These are phyloP conservation scores for Xylariales sp. DNA, from an alignment of 2,329 filamentous ascomycete species.

Conservation along the genomic window DNA sequence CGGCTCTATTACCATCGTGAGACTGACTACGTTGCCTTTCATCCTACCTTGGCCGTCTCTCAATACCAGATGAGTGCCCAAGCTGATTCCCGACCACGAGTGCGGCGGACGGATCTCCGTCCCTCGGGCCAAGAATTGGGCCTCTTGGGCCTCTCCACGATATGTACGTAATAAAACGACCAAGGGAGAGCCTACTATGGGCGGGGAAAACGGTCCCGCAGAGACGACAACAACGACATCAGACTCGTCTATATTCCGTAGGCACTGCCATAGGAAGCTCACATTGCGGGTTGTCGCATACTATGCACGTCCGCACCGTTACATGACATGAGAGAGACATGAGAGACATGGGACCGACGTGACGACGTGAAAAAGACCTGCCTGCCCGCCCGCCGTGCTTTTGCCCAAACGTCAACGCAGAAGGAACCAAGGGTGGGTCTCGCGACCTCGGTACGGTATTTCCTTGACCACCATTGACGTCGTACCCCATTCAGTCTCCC, in stretches of 20 bases:
- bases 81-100: not conserved
- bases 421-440: slow-evolving; percentile 24
- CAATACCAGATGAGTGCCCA: not conserved
- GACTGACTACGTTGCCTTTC: not conserved
- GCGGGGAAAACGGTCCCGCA: not conserved
- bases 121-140: slow-evolving; percentile 3
- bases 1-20: not conserved
- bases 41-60: not conserved
- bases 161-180: slow-evolving; percentile 5
- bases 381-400: not conserved
- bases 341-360: not conserved
- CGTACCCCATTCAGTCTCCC: slow-evolving; percentile 5
- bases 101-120: slow-evolving; percentile 7
- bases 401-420: slow-evolving; percentile 1
- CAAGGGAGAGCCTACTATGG: not conserved
- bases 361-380: too few relatives aligned
- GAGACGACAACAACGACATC: not conserved
- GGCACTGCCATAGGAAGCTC: not conserved
- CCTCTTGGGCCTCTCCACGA: not conserved
- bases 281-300: not conserved
- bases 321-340: slow-evolving; percentile 1
- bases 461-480: not conserved
- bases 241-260: slow-evolving; percentile 8
- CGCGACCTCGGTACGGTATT: slow-evolving; percentile 27
- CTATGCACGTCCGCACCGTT: not conserved